These are phyloP conservation scores for Talaromyces sp. DNA, from an alignment of 2,329 filamentous ascomycete genomes.

Conservation along the genomic window DNA sequence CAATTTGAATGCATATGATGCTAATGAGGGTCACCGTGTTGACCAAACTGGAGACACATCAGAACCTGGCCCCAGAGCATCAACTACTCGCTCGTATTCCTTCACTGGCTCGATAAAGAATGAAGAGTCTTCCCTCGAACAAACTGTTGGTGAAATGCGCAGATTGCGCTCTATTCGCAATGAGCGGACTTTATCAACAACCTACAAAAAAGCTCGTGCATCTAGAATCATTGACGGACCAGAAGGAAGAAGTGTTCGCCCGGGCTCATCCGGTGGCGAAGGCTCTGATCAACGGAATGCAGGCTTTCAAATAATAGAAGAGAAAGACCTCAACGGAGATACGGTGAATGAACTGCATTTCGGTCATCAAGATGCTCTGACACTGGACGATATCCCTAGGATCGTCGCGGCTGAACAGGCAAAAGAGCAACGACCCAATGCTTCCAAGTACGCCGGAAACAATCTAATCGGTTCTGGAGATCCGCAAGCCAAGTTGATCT, in stretches of 20 bases:
- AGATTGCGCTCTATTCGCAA: constrained; percentile 86
- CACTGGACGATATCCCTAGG: constrained; percentile 89
- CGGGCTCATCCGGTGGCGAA: constrained; percentile 65
- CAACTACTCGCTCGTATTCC: constrained; percentile 62
- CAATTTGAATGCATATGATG: constrained; percentile 61
- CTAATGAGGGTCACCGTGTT: constrained; percentile 55
- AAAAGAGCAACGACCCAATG: constrained; percentile 77
- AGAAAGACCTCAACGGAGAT: constrained; percentile 64
- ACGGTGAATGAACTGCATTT: constrained; percentile 76
- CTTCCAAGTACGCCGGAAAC: constrained; percentile 68
- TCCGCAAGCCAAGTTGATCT: constrained; percentile 61
- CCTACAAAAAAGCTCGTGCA: constrained; percentile 80
- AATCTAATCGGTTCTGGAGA: constrained; percentile 57
- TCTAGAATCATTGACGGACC: constrained; percentile 91
- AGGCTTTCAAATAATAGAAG: constrained; percentile 74
- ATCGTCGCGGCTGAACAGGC: constrained; percentile 96
- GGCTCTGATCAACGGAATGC: constrained; percentile 47
- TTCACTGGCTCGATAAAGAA: constrained; percentile 60
- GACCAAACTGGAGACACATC: background rate
- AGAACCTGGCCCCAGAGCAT: background rate
- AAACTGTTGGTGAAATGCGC: constrained; percentile 91
- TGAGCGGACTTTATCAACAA: constrained; percentile 90
- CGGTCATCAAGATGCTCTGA: constrained; percentile 83
- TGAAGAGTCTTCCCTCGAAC: constrained; percentile 73
- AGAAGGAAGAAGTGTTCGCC: constrained; percentile 61